Percentiles rank a stretch among this genome's conserved stretches.
These are phyloP conservation scores for Malassezia vespertilionis DNA, from an alignment of 1,284 basidiomycete species.

Conservation along the genomic window DNA sequence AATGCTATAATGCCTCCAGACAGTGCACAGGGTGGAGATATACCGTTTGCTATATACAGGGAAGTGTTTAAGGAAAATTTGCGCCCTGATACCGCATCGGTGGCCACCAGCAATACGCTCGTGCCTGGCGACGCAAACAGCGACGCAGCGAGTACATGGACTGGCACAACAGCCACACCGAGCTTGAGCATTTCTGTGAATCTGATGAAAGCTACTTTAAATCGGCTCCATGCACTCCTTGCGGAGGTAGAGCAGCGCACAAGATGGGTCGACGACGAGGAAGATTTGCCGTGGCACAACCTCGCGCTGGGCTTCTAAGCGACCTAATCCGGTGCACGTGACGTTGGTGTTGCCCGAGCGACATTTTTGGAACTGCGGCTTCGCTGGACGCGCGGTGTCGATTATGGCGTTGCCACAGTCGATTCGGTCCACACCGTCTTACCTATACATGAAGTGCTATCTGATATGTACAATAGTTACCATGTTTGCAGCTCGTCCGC, in stretches of 20 bases:
- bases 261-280: constrained; percentile 11
- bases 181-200: not conserved
- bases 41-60: no score
- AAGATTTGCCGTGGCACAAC: constrained; percentile 15
- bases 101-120: no score
- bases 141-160: not conserved
- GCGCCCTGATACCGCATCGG: no score
- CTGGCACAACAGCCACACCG: not conserved
- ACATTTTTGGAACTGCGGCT: not conserved
- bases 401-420: constrained; percentile 8
- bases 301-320: constrained; percentile 13
- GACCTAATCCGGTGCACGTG: not conserved
- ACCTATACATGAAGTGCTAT: constrained; percentile 42
- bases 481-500: constrained; percentile 33
- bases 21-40: no score
- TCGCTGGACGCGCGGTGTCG: not conserved
- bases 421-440: constrained; percentile 33
- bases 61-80: no score
- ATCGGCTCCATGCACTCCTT: constrained; percentile 2
- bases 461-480: constrained; percentile 36
- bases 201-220: not conserved
- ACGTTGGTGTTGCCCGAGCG: not conserved
- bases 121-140: not conserved
- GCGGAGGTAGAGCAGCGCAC: not conserved
- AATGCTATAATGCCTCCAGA: no score